Evolutionary conservation across 345 rosid genomes (phyloP).

Genomic region (Laguncularia racemosa): DNA sequence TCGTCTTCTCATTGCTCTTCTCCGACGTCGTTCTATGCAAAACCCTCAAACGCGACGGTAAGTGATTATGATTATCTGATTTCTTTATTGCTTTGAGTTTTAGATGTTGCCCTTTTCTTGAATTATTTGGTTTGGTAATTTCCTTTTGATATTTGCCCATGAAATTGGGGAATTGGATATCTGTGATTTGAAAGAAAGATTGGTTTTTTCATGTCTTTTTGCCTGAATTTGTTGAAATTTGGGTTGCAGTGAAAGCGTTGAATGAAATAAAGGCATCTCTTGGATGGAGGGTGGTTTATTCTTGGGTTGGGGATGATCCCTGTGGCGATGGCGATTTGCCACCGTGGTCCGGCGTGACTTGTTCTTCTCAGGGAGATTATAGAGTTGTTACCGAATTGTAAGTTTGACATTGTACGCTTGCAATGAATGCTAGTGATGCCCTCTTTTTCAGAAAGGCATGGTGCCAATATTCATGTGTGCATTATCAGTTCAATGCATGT

Average conservation of each 20-base stretch:
- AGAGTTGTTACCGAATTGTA: conserved; percentile 87
- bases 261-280: conserved; percentile 95
- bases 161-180: too few relatives aligned
- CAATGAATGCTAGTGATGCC: neutral
- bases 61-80: neutral
- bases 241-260: conserved; percentile 74
- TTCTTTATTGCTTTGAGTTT: neutral
- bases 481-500: neutral
- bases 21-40: conserved; percentile 28
- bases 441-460: neutral
- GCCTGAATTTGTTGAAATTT: neutral
- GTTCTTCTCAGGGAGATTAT: conserved; percentile 83
- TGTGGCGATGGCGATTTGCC: conserved; percentile 86
- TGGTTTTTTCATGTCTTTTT: neutral
- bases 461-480: neutral
- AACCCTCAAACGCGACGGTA: conserved; percentile 60
- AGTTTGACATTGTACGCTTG: neutral
- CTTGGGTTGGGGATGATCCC: conserved; percentile 98
- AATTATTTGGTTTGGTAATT: neutral
- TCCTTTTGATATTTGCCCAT: neutral
- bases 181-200: neutral
- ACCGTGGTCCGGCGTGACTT: conserved; percentile 95
- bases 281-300: conserved; percentile 95
- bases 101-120: neutral
- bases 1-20: conserved; percentile 25